Evolutionary conservation across 176 grass and related monocot species (phyloP), one percentile per base, ranked within the genome.

Genomic region (Thalia dealbata): DNA sequence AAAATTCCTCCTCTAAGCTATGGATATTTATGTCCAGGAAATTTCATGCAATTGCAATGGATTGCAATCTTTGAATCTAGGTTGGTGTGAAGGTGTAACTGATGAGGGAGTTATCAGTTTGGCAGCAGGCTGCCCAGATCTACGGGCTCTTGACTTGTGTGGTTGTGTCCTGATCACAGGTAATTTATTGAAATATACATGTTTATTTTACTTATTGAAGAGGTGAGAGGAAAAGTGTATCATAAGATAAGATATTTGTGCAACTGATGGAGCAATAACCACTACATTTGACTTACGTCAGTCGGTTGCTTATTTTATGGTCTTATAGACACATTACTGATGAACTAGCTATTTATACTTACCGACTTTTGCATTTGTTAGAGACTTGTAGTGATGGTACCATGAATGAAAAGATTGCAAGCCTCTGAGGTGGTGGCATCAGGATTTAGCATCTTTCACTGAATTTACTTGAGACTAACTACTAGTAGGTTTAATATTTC

Each of bases 111-210:
- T 73, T 32, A 73, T 27, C 29, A 73, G 71, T 58, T 73, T 73
- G 51, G 71, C 71, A 13, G 24, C 28, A 56, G 51, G 71, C 14
- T 73, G 71, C 71, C 71, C 71, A n/a, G 28, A 73, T 41, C 71
- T 73, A 11, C 27, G 52, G 52, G 27, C 51, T 35, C 55, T 73
- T 50, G 71, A 73, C 28, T 58, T 73, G 26, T 73, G 71, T 41
- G 71, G 71, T 35, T 73, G 71, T 56, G 16, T 73, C 28, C 71
- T 73, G n/a, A 73, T 73, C 18, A 73, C 71, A 32, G 71, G 71
- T 73, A 73, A 55, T 73, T 55, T 35, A n/a, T 4, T 27, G 32
- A 6, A 5, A 23, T 19, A 13, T 19, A 51, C 16, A 10, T 19
- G 0, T 19, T 51, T 65, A 18, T 30, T 19, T 14, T 14, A 15